A percentile compares a stretch with the other conserved stretches of the same genome.
These are phyloP conservation scores for Phalaenopsis hybrid DNA, from an alignment of 116 monocot species.

Conservation along the genomic window DNA sequence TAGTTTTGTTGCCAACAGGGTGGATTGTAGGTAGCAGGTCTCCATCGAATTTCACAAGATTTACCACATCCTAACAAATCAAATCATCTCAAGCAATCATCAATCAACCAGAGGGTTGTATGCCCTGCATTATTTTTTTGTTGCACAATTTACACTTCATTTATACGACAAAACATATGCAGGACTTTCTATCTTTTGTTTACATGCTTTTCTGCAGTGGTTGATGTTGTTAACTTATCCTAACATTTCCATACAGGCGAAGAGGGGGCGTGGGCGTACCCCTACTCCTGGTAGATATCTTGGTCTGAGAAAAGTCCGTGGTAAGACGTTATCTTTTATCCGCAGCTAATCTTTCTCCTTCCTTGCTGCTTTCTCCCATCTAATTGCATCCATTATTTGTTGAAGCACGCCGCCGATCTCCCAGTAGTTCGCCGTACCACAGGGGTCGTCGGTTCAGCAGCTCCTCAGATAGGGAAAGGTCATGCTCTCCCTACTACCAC, in stretches of 20 bases:
- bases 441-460: constrained; percentile 24
- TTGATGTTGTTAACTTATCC: background rate
- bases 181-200: too few relatives aligned
- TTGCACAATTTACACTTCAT: background rate
- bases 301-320: constrained; percentile 32
- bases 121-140: constrained; percentile 41
- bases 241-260: constrained; percentile 41
- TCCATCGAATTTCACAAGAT: constrained; percentile 61
- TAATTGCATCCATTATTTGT: too few relatives aligned
- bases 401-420: constrained; percentile 37
- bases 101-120: constrained; percentile 60
- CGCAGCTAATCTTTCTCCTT: too few relatives aligned
- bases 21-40: constrained; percentile 52
- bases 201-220: too few relatives aligned
- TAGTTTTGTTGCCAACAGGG: constrained; percentile 55
- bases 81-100: constrained; percentile 34
- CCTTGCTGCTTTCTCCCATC: too few relatives aligned
- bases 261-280: constrained; percentile 61
- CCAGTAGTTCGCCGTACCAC: constrained; percentile 35
- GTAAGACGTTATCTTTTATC: constrained; percentile 27
- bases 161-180: too few relatives aligned
- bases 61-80: constrained; percentile 29
- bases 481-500: constrained; percentile 35
- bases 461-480: constrained; percentile 31
- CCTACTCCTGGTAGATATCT: constrained; percentile 88